Conservation (phyloP, 768 basidiomycete species). For the Vararia minispora region DNA sequence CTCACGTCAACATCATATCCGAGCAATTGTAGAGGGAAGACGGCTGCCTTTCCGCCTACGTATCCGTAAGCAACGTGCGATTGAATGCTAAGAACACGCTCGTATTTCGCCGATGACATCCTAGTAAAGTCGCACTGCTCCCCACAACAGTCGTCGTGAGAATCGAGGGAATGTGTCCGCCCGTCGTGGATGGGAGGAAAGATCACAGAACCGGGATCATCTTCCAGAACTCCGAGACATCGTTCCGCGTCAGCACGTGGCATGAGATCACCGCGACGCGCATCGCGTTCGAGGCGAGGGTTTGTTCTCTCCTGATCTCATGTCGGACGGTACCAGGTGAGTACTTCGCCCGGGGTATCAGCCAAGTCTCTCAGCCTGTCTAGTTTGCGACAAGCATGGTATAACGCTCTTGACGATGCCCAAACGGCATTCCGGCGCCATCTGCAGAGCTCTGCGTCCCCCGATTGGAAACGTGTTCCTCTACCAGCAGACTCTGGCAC, state of each 20-base stretch:
- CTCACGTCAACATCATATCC: slow-evolving; percentile 94
- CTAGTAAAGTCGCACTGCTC: too few species aligned
- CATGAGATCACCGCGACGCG: neutral
- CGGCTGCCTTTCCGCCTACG: slow-evolving; percentile 77
- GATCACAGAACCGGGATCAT: too few species aligned
- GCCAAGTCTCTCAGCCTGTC: neutral
- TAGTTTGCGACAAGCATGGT: slow-evolving; percentile 83
- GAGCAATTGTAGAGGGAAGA: slow-evolving; percentile 71
- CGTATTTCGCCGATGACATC: too few species aligned
- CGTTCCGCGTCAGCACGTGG: too few species aligned
- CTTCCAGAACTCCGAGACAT: too few species aligned
- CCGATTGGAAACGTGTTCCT: slow-evolving; percentile 75
- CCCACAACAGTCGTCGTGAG: too few species aligned
- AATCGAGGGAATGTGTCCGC: too few species aligned
- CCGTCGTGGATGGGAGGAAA: too few species aligned
- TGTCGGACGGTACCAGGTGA: slow-evolving; percentile 48
- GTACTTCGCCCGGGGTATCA: too few species aligned
- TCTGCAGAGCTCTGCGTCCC: slow-evolving; percentile 54
- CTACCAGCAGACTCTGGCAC: slow-evolving; percentile 26
- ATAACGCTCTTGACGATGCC: slow-evolving; percentile 59
- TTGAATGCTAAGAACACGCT: slow-evolving; percentile 80
- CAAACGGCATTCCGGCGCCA: slow-evolving; percentile 71
- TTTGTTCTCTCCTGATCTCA: neutral
- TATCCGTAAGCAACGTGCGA: slow-evolving; percentile 92
- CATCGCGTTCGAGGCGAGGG: too few species aligned